Evolutionary conservation across 768 basidiomycete genomes (phyloP).

Genomic region (Lactarius akahatsu): DNA sequence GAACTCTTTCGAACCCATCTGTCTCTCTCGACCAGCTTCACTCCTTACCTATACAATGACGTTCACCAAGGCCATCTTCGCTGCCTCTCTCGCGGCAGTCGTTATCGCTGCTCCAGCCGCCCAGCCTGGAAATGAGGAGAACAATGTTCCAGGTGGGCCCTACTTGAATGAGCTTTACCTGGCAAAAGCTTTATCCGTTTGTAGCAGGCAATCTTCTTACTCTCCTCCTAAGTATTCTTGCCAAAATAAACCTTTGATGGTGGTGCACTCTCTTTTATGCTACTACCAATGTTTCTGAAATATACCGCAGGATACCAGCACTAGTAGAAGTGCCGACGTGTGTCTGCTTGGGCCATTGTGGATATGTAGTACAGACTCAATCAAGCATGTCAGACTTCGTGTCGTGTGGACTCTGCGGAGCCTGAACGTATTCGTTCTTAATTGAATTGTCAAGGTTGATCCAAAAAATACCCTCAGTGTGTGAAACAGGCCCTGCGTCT

Average conservation of each 20-base stretch:
- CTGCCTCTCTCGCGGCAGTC: conserved; percentile 7
- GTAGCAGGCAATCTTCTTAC: fast-evolving
- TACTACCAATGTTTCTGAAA: neutral
- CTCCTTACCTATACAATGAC: neutral
- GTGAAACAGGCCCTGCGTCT: neutral
- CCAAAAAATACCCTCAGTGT: neutral
- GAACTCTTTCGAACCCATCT: neutral
- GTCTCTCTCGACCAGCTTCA: neutral
- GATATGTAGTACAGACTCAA: neutral
- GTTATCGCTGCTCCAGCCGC: conserved; percentile 9
- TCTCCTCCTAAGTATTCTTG: fast-evolving
- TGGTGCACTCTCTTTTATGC: neutral
- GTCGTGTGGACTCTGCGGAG: neutral
- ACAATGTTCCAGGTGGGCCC: neutral
- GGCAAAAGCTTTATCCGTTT: neutral
- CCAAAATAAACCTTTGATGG: neutral
- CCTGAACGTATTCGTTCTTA: neutral
- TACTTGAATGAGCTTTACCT: neutral
- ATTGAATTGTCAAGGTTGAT: neutral
- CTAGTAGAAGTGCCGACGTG: neutral
- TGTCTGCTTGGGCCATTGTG: neutral
- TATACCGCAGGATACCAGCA: neutral
- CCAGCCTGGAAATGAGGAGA: neutral
- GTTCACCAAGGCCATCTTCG: conserved; percentile 14
- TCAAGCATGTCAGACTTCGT: neutral